Percentiles rank a stretch among this genome's conserved stretches.
Conservation (phyloP, 2,329 filamentous ascomycete species). For the Claviceps sp. region DNA sequence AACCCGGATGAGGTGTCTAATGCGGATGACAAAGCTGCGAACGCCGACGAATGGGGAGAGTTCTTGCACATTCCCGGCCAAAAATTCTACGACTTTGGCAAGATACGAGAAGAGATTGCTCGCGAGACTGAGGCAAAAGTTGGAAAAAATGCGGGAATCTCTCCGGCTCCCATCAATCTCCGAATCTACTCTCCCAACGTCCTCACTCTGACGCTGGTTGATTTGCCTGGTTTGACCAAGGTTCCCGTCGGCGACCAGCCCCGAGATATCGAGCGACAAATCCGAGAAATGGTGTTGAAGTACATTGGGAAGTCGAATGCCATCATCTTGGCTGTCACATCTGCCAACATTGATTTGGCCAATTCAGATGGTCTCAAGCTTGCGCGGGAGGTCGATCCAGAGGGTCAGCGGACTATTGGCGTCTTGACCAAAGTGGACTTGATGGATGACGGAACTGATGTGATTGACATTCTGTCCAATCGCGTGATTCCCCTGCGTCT, state of each 20-base stretch:
- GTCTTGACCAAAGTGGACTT: slow-evolving; percentile 97
- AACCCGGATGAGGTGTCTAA: slow-evolving; percentile 49
- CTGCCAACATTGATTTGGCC: slow-evolving; percentile 93
- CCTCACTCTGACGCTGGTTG: slow-evolving; percentile 88
- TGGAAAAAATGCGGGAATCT: slow-evolving; percentile 91
- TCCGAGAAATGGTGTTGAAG: slow-evolving; percentile 95
- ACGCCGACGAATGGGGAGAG: slow-evolving; percentile 94
- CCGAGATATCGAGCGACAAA: slow-evolving; percentile 91
- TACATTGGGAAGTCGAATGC: slow-evolving; percentile 98
- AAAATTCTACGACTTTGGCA: slow-evolving; percentile 96
- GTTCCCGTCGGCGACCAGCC: slow-evolving; percentile 95
- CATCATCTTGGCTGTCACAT: slow-evolving; percentile 91
- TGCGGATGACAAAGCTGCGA: slow-evolving; percentile 73
- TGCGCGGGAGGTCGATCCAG: slow-evolving; percentile 89
- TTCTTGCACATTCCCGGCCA: slow-evolving; percentile 95
- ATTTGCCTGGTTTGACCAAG: slow-evolving; percentile 91
- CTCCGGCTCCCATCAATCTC: slow-evolving; percentile 90
- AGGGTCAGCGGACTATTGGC: slow-evolving; percentile 95
- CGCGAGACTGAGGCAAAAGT: slow-evolving; percentile 95
- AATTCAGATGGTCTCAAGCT: slow-evolving; percentile 97
- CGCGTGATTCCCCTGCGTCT: slow-evolving; percentile 90
- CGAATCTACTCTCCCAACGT: slow-evolving; percentile 98
- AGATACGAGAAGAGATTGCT: slow-evolving; percentile 95
- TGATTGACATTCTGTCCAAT: slow-evolving; percentile 94
- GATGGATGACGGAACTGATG: slow-evolving; percentile 97